Evolutionary conservation across 305 asterid genomes (phyloP), one percentile per base, ranked within the genome.

Genomic region (Fraxinus angustifolia): DNA sequence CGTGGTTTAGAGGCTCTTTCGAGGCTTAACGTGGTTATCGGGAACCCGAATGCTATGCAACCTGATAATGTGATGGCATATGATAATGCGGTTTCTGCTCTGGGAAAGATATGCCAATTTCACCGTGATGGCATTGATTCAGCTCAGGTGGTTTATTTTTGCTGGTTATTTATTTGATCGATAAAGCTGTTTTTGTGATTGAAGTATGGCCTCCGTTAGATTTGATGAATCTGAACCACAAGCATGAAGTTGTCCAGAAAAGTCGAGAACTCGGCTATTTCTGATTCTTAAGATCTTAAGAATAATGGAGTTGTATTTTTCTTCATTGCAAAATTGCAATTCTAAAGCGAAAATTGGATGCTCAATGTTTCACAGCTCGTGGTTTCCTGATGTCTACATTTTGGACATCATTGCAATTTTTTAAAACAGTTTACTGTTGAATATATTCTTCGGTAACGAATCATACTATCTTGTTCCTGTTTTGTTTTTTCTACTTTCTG

Each of bases 71-170:
- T 90, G 85, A 92, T 94, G 98, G 97, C 98, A 78, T 94, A 94
- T 77, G 98, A 94, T 83, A 94, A 94, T 89, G 97, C 97, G 75
- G 98, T 94, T 80, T 94, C 98, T 42, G 97, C 98, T 40, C 85
- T 94, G 38, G 98, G 98, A 85, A 94, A 94, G 92, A 94, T 94
- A 84, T 92, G 97, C 36, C 97, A 91, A 83, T 91, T 88, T 82
- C 97, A 94, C 83, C 97, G 97, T 73, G 97, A 91, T 84, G 85
- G 92, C 86, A 92, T 94, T 56, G 97, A 94, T 88, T 86, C 98
- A 45, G 88, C 95, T 76, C 97, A 92, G 94, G 97, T 94, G 83
- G 45, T 60, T 79, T 10, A 36, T 42, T 68, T 50, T 23, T 75
- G 36, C 67, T 23, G 6, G 36, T 50, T 38, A 16, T 33, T 81